Base-by-base conservation (phyloP, 805 yeast genomes). In the Pichia occidentalis region DNA sequence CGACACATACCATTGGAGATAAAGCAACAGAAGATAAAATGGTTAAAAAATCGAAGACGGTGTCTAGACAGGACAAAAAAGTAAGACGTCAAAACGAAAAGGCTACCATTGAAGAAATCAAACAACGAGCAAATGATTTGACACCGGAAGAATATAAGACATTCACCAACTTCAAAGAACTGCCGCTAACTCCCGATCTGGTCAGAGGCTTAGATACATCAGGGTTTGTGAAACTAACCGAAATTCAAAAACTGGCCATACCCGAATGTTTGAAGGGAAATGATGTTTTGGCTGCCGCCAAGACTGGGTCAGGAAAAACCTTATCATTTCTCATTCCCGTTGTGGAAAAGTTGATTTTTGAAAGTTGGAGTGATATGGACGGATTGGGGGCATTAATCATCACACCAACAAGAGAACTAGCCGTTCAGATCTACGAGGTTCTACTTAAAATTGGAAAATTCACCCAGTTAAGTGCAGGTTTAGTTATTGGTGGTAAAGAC, bases 401-500 rank as follows among this genome's bases (percentile, higher is more conserved):
- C n/a, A 78, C 95, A 1, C 96, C 97, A 4, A 87, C 96, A 0
- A 72, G 97, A 58, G 97, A 87, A 54, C 63, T 87, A 49, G 95
- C 96, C 0, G 78, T 85, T 45, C 97, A 87, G 61, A 87, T 81
- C 19, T 87, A 87, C 51, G 95, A 86, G 52, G 96, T 87, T 4
- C 61, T 87, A 43, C 67, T 79, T n/a, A 82, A 79, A 49, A 78
- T 87, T 37, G 97, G 96, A 17, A 73, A 77, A 31, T 68, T 74
- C 48, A 80, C 79, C 48, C 63, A 77, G 3, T 80, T 87, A 43
- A 81, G 94, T 6, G 95, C 95, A 1, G 96, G 95, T 42, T 65
- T 87, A 43, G 90, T 88, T 9, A 87, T 88, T 51, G 97, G 97
- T 34, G 97, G 97, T 26, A 86, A 88, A 55, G 95, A 86, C 54